Evolutionary conservation across 176 grass and related monocot species (phyloP), one percentile per base, ranked within the genome.

Genomic region (Pharus latifolius): DNA sequence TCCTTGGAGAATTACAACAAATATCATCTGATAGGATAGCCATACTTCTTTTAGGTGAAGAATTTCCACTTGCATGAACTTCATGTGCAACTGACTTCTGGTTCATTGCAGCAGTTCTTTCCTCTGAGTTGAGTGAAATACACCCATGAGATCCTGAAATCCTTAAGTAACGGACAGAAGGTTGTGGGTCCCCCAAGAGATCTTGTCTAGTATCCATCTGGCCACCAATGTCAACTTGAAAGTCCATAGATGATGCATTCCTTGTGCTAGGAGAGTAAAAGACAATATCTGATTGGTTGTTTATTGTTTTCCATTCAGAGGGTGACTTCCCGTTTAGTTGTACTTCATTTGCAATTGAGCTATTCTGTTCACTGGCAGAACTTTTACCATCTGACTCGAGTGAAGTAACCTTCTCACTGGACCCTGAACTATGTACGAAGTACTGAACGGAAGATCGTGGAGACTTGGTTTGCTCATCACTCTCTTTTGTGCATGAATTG

Each of bases 21-120:
- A 75, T 49, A 58, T 55, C 9, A 69, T 82, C 64, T 44, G 63
- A 53, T 24, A 40, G 55, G 56, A 22, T 33, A 33, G 23, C 27
- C 31, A 60, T 52, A 32, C 24, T 75, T 44, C 32, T 68, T 75
- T 75, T 28, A 10, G 63, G 34, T 5, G n/a, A 51, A 26, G 45
- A 82, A 75, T 52, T 32, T 1, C 3, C 63, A 75, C 2, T 49
- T n/a, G 32, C 31, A 35, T 55, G 37, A 38, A 32, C 35, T 65
- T 65, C 27, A 73, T n/a, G 7, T 65, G 42, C 22, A 17, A 33
- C 11, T 49, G 60, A 32, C 28, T 66, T 77, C 10, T 3, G 25
- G 40, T 26, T 55, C 65, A 14, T 19, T 65, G 59, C 18, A 65
- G 13, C 9, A 2, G 7, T 40, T 6, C 10, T 73, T 66, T 34